Conservation (phyloP, 768 basidiomycete species). For the Pseudohyphozyma bogoriensis region DNA sequence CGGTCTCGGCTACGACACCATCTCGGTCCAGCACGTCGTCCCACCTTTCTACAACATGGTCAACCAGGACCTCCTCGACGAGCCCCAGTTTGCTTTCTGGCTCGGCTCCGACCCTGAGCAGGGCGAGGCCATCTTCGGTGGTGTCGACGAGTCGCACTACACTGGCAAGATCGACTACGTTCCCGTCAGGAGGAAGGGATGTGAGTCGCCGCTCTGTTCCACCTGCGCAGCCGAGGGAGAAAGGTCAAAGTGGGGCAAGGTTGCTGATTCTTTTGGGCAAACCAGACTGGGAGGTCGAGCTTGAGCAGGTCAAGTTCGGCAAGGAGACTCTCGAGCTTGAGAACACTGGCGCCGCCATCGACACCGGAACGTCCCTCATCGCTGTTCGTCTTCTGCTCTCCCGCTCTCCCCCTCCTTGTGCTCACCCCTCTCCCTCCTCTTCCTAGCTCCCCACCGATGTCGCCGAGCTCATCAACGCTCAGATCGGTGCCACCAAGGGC, state of each 20-base stretch:
- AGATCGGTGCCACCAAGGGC: constrained; percentile 81
- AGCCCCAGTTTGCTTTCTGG: constrained; percentile 88
- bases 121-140: constrained; percentile 85
- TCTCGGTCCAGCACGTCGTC: constrained; percentile 80
- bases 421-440: constrained; percentile 87
- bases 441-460: constrained; percentile 83
- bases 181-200: constrained; percentile 86
- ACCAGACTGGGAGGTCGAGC: constrained; percentile 75
- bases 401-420: too few relatives aligned
- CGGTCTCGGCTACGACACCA: constrained; percentile 89
- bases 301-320: constrained; percentile 75
- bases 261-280: too few relatives aligned
- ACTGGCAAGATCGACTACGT: constrained; percentile 72
- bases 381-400: constrained; percentile 33
- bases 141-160: constrained; percentile 67
- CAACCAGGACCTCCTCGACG: constrained; percentile 64
- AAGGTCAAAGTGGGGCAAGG: too few relatives aligned
- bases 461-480: constrained; percentile 92
- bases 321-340: constrained; percentile 80
- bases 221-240: too few relatives aligned
- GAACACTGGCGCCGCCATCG: constrained; percentile 51
- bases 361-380: constrained; percentile 29
- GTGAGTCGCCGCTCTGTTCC: too few relatives aligned
- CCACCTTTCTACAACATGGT: constrained; percentile 96
- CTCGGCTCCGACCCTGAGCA: constrained; percentile 51